These are phyloP conservation scores for Lasiosphaeriaceae sp. DNA, from an alignment of 495 filamentous ascomycete genomes.

Conservation along the genomic window DNA sequence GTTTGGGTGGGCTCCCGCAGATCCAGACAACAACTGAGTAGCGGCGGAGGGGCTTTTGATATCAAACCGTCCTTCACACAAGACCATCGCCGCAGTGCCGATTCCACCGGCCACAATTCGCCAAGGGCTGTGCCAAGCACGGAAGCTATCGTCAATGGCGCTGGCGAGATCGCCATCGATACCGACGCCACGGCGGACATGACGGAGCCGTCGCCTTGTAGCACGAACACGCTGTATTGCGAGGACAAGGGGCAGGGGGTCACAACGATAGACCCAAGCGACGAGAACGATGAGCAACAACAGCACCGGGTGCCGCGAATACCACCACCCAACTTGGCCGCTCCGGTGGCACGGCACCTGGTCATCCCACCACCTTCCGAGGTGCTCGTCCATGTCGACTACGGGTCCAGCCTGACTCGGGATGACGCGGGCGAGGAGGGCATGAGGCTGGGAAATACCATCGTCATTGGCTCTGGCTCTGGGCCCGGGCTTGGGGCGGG, in stretches of 20 bases:
- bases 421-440: constrained; percentile 5
- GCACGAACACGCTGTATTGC: not conserved
- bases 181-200: not conserved
- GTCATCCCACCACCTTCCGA: constrained; percentile 10
- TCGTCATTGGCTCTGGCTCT: constrained; percentile 10
- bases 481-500: not conserved
- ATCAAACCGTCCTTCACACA: not conserved
- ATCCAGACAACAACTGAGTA: not conserved
- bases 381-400: constrained; percentile 20
- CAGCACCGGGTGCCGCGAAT: not conserved
- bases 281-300: not conserved
- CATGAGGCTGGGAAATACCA: constrained; percentile 16
- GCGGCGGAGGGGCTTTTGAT: not conserved
- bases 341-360: not conserved
- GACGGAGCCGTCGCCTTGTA: constrained; percentile 4
- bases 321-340: not conserved
- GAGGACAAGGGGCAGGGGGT: not conserved
- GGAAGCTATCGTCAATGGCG: constrained; percentile 19
- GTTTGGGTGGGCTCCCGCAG: not conserved
- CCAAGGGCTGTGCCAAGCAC: constrained; percentile 10
- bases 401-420: constrained; percentile 17
- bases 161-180: constrained; percentile 19
- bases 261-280: not conserved
- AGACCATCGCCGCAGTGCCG: not conserved
- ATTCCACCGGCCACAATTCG: not conserved